phyloP scores from a whole-genome alignment of 2,329 filamentous ascomycete genomes.

The Microsporum ferrugineum region DNA sequence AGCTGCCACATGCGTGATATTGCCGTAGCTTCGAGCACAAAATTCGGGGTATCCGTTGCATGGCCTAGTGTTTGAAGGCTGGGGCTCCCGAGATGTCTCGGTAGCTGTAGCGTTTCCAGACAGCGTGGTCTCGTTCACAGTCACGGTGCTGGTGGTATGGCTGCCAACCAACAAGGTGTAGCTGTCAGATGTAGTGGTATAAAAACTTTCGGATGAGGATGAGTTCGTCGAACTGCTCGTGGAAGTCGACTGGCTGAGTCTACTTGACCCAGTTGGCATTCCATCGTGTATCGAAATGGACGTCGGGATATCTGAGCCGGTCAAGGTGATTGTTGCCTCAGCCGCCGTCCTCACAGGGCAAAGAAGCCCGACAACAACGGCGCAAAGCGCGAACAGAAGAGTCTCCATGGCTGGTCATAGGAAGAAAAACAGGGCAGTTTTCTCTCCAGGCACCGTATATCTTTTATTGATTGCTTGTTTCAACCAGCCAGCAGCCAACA shows the following conservation, averaged over 20 bases:
- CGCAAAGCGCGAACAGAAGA: not conserved
- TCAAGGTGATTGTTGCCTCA: slow-evolving; percentile 4
- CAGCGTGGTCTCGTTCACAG: slow-evolving; percentile 27
- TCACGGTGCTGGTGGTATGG: slow-evolving; percentile 18
- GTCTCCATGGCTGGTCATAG: not conserved
- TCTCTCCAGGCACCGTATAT: too few relatives aligned
- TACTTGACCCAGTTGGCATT: slow-evolving; percentile 15
- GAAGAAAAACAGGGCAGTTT: not conserved
- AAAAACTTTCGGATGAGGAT: slow-evolving; percentile 11
- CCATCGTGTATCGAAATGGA: slow-evolving; percentile 6
- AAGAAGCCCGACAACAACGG: not conserved
- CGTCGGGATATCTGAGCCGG: slow-evolving; percentile 8
- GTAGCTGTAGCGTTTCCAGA: slow-evolving; percentile 40
- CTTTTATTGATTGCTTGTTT: not conserved
- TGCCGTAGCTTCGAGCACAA: slow-evolving; percentile 64
- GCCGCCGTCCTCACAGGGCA: not conserved
- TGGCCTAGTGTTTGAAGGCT: slow-evolving; percentile 58
- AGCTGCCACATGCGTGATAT: slow-evolving; percentile 64
- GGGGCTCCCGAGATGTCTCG: slow-evolving; percentile 35
- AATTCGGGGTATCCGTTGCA: slow-evolving; percentile 73
- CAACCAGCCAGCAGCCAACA: not conserved
- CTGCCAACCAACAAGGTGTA: slow-evolving; percentile 32
- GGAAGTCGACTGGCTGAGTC: slow-evolving; percentile 16
- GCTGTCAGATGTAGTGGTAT: slow-evolving; percentile 28
- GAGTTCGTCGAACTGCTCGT: slow-evolving; percentile 18